Conservation (phyloP, 1,139 yeast genomes). For the Lodderomyces orthopsilosis region DNA sequence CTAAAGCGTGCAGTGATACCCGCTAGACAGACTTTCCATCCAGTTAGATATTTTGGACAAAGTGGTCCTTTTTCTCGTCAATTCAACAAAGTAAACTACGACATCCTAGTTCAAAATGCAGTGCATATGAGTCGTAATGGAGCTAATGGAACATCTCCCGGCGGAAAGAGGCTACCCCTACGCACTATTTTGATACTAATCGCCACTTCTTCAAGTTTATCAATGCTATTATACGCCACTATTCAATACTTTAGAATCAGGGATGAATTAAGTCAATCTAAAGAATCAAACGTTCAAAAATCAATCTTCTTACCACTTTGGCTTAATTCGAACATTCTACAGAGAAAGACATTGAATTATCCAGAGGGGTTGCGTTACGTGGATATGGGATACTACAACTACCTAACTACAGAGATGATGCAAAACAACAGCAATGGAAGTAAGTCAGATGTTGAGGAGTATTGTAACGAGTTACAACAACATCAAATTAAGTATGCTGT, state of each 20-base stretch:
- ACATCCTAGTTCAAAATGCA: conserved; percentile 8
- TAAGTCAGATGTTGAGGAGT: conserved; percentile 14
- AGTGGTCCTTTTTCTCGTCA: not conserved
- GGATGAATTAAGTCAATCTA: conserved; percentile 10
- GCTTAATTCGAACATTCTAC: conserved; percentile 28
- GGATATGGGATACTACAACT: conserved; percentile 22
- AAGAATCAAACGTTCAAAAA: conserved; percentile 7
- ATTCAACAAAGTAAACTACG: conserved; percentile 4
- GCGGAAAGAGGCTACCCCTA: conserved; percentile 16
- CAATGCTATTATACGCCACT: conserved; percentile 25
- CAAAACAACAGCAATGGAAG: conserved; percentile 5
- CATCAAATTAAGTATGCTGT: conserved; percentile 28
- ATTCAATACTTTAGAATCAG: conserved; percentile 20
- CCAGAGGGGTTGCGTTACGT: conserved; percentile 27
- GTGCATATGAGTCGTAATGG: conserved; percentile 4
- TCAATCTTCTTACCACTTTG: conserved; percentile 32
- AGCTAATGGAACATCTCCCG: not conserved
- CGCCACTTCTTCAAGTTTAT: conserved; percentile 22
- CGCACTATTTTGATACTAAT: conserved; percentile 23
- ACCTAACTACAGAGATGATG: conserved; percentile 17
- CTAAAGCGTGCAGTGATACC: not conserved
- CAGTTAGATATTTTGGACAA: not conserved
- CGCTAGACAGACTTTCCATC: not conserved
- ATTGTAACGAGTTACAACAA: conserved; percentile 16
- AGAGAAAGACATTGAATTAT: conserved; percentile 19